Evolutionary conservation across 257 asterid species (phyloP).

Genomic region (Nicotiana tabacum): DNA sequence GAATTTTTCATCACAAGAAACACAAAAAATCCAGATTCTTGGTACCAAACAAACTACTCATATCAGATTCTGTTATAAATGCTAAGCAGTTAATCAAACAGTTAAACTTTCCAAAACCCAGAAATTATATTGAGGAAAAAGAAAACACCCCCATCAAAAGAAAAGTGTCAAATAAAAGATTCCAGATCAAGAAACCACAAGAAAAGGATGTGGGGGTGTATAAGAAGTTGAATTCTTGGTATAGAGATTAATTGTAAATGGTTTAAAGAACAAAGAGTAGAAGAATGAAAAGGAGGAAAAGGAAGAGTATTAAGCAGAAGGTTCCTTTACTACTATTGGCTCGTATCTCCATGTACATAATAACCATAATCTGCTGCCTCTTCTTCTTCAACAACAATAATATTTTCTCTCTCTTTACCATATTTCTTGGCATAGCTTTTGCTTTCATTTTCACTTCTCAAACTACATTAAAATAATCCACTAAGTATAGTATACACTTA

Average conservation of each 20-base stretch:
- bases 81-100: too few relatives aligned
- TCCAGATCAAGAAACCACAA: background rate
- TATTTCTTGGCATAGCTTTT: constrained; percentile 24
- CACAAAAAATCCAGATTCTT: constrained; percentile 46
- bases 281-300: constrained; percentile 75
- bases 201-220: background rate
- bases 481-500: background rate
- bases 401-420: constrained; percentile 38
- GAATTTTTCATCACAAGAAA: constrained; percentile 31
- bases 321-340: constrained; percentile 34
- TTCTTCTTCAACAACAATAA: constrained; percentile 21
- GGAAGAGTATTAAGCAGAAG: constrained; percentile 60
- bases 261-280: constrained; percentile 59
- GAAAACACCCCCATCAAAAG: background rate
- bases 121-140: background rate
- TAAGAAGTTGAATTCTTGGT: background rate
- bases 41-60: too few relatives aligned
- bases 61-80: constrained; percentile 16
- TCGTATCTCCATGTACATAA: constrained; percentile 65
- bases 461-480: constrained; percentile 31
- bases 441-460: constrained; percentile 23
- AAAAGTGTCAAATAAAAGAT: constrained; percentile 18
- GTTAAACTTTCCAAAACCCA: background rate
- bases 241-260: background rate
- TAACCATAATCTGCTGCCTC: constrained; percentile 33